Conservation (phyloP, 1,284 basidiomycete genomes). For the Ceratobasidium sp. region DNA sequence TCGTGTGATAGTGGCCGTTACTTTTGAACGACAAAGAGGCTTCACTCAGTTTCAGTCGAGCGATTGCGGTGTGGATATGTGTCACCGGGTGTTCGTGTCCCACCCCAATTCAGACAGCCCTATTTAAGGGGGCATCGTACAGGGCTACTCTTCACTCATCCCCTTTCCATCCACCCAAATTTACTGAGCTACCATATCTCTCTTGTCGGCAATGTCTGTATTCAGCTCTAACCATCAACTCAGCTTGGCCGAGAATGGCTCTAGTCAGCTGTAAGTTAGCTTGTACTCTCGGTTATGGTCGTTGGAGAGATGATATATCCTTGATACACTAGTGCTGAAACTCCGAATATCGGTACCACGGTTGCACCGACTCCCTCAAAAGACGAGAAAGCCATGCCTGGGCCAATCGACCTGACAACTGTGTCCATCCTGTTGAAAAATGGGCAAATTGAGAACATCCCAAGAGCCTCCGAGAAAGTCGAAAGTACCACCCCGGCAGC, state of each 20-base stretch:
- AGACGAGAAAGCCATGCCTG: neutral
- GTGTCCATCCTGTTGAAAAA: slow-evolving; percentile 20
- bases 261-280: slow-evolving; percentile 16
- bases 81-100: no score
- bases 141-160: neutral
- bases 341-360: neutral
- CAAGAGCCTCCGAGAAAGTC: slow-evolving; percentile 8
- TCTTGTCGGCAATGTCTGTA: neutral
- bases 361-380: slow-evolving; percentile 23
- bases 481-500: neutral
- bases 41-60: no score
- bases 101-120: no score
- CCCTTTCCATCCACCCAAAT: neutral
- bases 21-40: no score
- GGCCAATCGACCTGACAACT: neutral
- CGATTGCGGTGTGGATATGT: no score
- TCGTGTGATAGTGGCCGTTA: no score
- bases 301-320: no score
- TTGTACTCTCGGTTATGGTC: no score
- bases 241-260: slow-evolving; percentile 24
- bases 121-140: no score
- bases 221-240: slow-evolving; percentile 1
- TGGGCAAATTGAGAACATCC: neutral
- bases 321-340: no score
- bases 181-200: neutral